Base-by-base conservation (phyloP, 106 monocot species). In the Apostasia ramifera region DNA sequence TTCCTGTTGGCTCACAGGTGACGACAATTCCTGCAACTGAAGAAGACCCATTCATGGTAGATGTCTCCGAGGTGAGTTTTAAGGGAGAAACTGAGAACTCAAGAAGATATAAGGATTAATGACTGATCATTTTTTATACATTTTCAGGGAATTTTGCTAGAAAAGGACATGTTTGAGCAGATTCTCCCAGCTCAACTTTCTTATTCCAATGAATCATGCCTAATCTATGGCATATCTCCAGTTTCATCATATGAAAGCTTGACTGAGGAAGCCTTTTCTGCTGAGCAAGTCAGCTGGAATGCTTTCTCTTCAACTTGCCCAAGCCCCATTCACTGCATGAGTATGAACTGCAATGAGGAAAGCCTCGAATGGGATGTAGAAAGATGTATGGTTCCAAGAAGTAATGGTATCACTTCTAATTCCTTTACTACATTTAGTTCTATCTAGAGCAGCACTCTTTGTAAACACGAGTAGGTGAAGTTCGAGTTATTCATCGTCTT, bases 231-330 rank as follows among this genome's bases (percentile, higher is more conserved):
- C 14, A 65, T 65, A 26, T 65, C 65, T 65, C 65, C 65, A 2
- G 65, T 65, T 65, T 65, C 65, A 65, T 65, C 65, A 11, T 65
- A 43, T 37, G 40, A 46, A 48, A 65, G 38, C 37, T 48, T 65
- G 47, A 7, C 47, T 4, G 65, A 65, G 5, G 65, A 65, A 48
- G 26, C 47, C 8, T 47, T 48, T 44, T 65, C 48, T 1, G 48
- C 48, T 8, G 65, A 48, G 13, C 48, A 2, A 7, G 2, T 37
- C 14, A 43, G 48, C 8, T 2, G 8, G 8, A 47, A 65, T 6
- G 2, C 47, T 65, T 65, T 65, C 5, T 65, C 65, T 65, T 48
- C 47, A 4, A 45, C 42, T 13, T 63, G 43, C 62, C 44, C 45
- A 7, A 63, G 62, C 62, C 62, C 62, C 5, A 1, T 63, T 10